Base-by-base conservation (phyloP, 139 green algal genomes). In the Coccomyxa sp. region DNA sequence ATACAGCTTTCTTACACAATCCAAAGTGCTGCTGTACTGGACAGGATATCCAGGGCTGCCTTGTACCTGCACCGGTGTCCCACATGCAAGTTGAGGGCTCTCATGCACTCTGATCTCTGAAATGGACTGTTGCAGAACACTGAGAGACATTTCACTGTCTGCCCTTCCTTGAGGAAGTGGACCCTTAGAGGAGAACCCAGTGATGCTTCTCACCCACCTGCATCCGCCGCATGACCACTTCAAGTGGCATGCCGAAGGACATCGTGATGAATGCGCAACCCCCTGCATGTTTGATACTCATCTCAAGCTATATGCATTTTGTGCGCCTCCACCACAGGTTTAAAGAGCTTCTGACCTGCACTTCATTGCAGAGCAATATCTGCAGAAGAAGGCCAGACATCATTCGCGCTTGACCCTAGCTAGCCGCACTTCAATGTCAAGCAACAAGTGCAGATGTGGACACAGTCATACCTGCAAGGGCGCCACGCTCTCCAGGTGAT, bases 151-250 rank as follows among this genome's bases (percentile, higher is more conserved):
- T 51, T 51, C 7, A 7, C 38, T 51, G 38, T 51, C 38, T 51
- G 38, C n/a, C n/a, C n/a, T 51, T 51, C 38, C 38, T 51, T 51
- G 38, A 51, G 38, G n/a, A n/a, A n/a, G n/a, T n/a, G n/a, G n/a
- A n/a, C n/a, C n/a, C n/a, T n/a, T n/a, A n/a, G n/a, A n/a, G n/a
- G n/a, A n/a, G n/a, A n/a, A n/a, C n/a, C n/a, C 38, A 51, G 38
- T 7, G 7, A 51, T 51, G 21, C 66, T 10, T 23, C 9, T 3
- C 21, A 74, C 66, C 1, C 66, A 27, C 66, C 66, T 77, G 71
- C 71, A 77, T 31, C 71, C 71, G 21, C 27, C 71, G 71, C 71
- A 77, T 77, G 71, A 77, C 71, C 25, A 77, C 71, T n/a, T 77
- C 71, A 16, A 77, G 71, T 18, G 71, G 71, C 71, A 77, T 77